Evolutionary conservation across 805 yeast genomes (phyloP), one percentile per base, ranked within the genome.

Genomic region (Blastobotrys mokoenaii): DNA sequence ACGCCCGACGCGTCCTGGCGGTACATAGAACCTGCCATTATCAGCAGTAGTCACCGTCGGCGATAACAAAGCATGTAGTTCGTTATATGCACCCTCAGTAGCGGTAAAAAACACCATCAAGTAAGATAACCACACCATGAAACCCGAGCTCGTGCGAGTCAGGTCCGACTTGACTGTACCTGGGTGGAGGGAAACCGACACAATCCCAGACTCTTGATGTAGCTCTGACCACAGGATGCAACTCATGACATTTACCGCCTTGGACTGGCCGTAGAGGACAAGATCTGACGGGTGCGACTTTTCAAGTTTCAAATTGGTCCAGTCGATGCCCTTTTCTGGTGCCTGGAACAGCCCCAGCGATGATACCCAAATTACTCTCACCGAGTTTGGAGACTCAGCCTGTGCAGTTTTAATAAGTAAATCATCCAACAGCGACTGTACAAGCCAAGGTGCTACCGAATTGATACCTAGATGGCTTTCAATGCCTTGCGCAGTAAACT

Each of bases 401-500:
- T 55, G 44, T 1, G 67, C 61, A 2, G 72, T 58, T 27, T 60
- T 53, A 20, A 62, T 45, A 18, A 74, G 47, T 2, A 69, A 48
- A 6, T 72, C 71, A 15, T 59, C 61, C 40, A 72, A 52, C 16
- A 62, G 53, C 44, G 63, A 62, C 47, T 71, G 68, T n/a, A 75
- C 56, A 10, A 72, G 54, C 43, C 64, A 70, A 22, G 73, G 73
- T 1, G 71, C 79, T n/a, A 75, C 54, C 16, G 55, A 65, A 54
- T 74, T 76, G 12, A 70, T 66, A 9, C 75, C 79, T 33, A 72
- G 54, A 41, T 70, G 73, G 34, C 60, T 43, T 38, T 76, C 79
- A 45, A 60, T 62, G 7, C 73, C 76, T 56, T 75, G 76, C 3
- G 52, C 46, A 2, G 76, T 65, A 18, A 46, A 40, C 7, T 15